Conservation (phyloP, 2,329 filamentous ascomycete species). For the Aotearoamyces nothofagi region DNA sequence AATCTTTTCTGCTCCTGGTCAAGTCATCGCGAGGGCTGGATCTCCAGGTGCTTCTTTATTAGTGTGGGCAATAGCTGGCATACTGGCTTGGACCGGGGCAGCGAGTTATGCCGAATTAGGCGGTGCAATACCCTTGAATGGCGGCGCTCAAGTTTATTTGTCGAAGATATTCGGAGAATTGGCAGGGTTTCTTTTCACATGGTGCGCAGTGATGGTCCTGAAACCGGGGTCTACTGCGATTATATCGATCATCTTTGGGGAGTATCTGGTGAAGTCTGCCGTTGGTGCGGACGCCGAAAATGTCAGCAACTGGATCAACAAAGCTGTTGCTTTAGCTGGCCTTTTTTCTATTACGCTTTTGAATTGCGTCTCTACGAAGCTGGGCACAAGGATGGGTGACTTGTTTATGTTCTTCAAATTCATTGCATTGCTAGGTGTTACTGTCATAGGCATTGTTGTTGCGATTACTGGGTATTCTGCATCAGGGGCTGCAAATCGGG, state of each 20-base stretch:
- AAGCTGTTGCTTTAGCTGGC: slow-evolving; percentile 66
- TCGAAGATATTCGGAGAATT: slow-evolving; percentile 94
- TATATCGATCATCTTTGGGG: slow-evolving; percentile 93
- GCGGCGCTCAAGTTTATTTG: slow-evolving; percentile 84
- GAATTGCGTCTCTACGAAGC: slow-evolving; percentile 81
- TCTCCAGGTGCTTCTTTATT: slow-evolving; percentile 81
- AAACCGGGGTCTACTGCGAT: slow-evolving; percentile 92
- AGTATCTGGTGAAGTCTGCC: slow-evolving; percentile 82
- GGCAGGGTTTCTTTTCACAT: slow-evolving; percentile 86
- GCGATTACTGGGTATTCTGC: slow-evolving; percentile 72
- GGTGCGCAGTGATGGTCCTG: slow-evolving; percentile 85
- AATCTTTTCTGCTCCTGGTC: slow-evolving; percentile 88
- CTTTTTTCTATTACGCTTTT: slow-evolving; percentile 64
- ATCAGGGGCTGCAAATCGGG: slow-evolving; percentile 57
- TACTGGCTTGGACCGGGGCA: slow-evolving; percentile 90
- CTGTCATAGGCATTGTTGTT: slow-evolving; percentile 77
- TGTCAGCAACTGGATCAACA: slow-evolving; percentile 78
- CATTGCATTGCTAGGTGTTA: slow-evolving; percentile 72
- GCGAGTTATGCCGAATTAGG: slow-evolving; percentile 92
- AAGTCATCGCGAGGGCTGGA: slow-evolving; percentile 82
- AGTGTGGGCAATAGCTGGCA: slow-evolving; percentile 83
- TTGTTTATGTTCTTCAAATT: slow-evolving; percentile 97
- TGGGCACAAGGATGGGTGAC: slow-evolving; percentile 79
- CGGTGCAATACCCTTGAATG: slow-evolving; percentile 89
- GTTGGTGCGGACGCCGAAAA: slow-evolving; percentile 76